A percentile compares a stretch with the other conserved stretches of the same genome.
Conservation (phyloP, 2,329 filamentous ascomycete genomes). For the Paraphoma chrysanthemicola region DNA sequence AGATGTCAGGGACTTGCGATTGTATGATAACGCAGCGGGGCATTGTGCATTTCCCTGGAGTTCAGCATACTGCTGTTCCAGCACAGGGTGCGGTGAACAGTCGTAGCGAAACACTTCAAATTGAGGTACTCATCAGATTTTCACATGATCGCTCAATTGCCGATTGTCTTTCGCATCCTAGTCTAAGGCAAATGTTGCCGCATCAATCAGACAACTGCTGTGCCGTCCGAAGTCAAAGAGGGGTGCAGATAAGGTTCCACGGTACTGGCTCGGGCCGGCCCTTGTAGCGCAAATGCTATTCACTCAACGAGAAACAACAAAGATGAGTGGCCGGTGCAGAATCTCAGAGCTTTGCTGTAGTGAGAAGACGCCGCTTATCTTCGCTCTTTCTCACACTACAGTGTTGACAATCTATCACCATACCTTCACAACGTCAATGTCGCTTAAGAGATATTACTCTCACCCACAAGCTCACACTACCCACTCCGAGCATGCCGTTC, state of each 20-base stretch:
- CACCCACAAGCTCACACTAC: neutral
- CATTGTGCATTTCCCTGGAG: too few species aligned
- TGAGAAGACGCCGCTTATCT: neutral
- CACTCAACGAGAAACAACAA: neutral
- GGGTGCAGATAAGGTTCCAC: neutral
- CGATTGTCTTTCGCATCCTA: neutral
- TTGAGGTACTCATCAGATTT: too few species aligned
- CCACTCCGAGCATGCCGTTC: neutral
- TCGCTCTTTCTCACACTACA: neutral
- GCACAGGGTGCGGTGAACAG: too few species aligned
- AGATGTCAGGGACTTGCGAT: too few species aligned
- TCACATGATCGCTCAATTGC: too few species aligned
- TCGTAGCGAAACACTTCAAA: too few species aligned
- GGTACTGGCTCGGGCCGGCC: neutral
- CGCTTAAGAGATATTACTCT: neutral
- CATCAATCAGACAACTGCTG: neutral
- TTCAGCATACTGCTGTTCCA: too few species aligned
- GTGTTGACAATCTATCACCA: neutral
- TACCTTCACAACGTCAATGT: neutral
- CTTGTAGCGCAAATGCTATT: neutral
- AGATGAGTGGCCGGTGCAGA: neutral
- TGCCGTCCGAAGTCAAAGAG: neutral
- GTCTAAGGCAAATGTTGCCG: neutral
- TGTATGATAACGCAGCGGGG: too few species aligned
- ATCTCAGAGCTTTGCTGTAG: neutral